These are phyloP conservation scores for Conringia planisiliqua DNA, from an alignment of 345 rosid species.

Conservation along the genomic window DNA sequence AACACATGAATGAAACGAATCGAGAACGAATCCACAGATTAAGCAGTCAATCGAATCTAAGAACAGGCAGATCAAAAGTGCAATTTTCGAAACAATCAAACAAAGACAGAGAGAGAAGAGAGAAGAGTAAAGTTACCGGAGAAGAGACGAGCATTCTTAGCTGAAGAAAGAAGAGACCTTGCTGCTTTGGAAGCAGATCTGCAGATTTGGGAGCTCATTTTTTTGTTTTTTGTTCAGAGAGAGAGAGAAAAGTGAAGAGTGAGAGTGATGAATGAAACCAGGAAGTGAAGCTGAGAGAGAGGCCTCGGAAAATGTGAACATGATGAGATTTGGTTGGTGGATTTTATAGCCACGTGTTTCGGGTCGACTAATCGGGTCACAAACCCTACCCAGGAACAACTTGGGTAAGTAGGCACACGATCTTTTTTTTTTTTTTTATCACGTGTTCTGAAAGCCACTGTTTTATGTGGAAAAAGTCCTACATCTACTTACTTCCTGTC, in stretches of 20 bases:
- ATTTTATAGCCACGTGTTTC: conserved; percentile 17
- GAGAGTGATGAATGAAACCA: conserved; percentile 15
- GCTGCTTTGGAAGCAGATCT: conserved; percentile 83
- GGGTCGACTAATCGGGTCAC: conserved; percentile 3
- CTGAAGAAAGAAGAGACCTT: conserved; percentile 68
- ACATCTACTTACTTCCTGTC: too few relatives aligned
- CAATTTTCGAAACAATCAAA: not conserved
- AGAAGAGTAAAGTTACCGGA: conserved; percentile 38
- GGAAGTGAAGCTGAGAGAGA: conserved; percentile 2
- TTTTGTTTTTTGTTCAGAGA: conserved; percentile 8
- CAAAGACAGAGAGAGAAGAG: not conserved
- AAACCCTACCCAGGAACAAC: conserved; percentile 17
- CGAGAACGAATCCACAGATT: not conserved
- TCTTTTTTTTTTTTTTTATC: not conserved
- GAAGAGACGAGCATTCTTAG: conserved; percentile 63
- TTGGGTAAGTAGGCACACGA: not conserved
- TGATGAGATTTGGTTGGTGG: conserved; percentile 3
- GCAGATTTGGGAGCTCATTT: conserved; percentile 68
- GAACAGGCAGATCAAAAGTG: not conserved
- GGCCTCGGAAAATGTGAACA: conserved; percentile 3
- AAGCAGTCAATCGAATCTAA: not conserved
- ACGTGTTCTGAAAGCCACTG: not conserved
- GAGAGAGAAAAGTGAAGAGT: not conserved
- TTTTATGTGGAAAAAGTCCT: too few relatives aligned
- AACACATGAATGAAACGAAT: not conserved